These are phyloP conservation scores for Xylaria digitata DNA, from an alignment of 2,329 filamentous ascomycete species.

Conservation along the genomic window DNA sequence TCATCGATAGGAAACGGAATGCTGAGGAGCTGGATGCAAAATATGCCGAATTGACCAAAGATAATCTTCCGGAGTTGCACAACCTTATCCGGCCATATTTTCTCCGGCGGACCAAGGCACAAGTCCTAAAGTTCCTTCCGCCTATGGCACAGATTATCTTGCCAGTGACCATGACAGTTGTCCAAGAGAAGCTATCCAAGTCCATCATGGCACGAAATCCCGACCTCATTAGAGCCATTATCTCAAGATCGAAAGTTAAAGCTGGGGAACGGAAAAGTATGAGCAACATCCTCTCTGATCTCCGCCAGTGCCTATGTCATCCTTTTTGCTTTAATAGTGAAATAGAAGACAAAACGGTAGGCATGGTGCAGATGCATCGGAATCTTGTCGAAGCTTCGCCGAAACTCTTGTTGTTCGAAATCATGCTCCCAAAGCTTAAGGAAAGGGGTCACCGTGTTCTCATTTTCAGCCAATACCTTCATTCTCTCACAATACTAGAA, in stretches of 20 bases:
- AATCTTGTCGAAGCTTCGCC: conserved; percentile 92
- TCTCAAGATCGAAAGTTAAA: conserved; percentile 75
- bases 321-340: conserved; percentile 92
- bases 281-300: conserved; percentile 95
- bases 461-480: conserved; percentile 95
- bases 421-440: conserved; percentile 87
- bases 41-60: conserved; percentile 81
- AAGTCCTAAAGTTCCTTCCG: conserved; percentile 90
- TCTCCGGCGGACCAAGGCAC: conserved; percentile 82
- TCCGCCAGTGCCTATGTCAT: conserved; percentile 94
- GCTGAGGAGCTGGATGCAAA: conserved; percentile 79
- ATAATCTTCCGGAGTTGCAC: conserved; percentile 85
- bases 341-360: conserved; percentile 82
- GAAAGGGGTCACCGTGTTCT: conserved; percentile 89
- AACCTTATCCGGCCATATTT: conserved; percentile 81
- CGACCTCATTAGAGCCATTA: conserved; percentile 86
- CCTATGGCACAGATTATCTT: conserved; percentile 95
- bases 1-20: conserved; percentile 78
- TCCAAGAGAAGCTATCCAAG: conserved; percentile 95
- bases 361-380: conserved; percentile 71
- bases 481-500: conserved; percentile 88
- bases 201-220: conserved; percentile 93
- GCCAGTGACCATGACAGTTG: conserved; percentile 91
- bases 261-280: conserved; percentile 80
- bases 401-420: conserved; percentile 84